Conservation (phyloP, 208 protist genomes). For the Trypanosomatidae sp. region DNA sequence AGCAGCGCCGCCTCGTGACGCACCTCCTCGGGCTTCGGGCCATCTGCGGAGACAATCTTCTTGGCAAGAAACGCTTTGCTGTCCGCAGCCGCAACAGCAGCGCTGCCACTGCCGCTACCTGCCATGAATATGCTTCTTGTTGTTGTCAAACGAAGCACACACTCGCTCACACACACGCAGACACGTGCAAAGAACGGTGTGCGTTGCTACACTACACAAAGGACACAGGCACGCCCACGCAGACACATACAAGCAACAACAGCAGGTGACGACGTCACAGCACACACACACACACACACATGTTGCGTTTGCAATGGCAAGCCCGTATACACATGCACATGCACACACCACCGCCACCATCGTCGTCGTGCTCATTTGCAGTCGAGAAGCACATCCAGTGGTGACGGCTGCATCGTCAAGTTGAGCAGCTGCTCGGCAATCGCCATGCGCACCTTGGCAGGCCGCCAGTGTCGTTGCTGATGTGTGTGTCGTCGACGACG, state of each 20-base stretch:
- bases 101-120: background rate
- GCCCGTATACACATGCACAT: background rate
- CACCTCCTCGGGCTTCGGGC: constrained; percentile 56
- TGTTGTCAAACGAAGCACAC: background rate
- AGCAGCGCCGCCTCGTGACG: constrained; percentile 48
- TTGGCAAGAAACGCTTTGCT: constrained; percentile 61
- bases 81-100: background rate
- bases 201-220: background rate
- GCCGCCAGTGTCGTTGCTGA: background rate
- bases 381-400: constrained; percentile 61
- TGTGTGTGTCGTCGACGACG: background rate
- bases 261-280: too few species aligned
- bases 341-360: background rate
- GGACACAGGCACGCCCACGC: background rate
- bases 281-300: constrained; percentile 1
- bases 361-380: constrained; percentile 8
- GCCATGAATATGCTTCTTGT: background rate
- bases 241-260: background rate
- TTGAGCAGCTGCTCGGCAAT: constrained; percentile 59
- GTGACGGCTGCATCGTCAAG: constrained; percentile 53
- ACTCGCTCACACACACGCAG: background rate
- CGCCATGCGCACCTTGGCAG: constrained; percentile 2
- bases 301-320: background rate
- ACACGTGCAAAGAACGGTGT: background rate
- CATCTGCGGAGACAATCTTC: constrained; percentile 69